Evolutionary conservation across 352 stramenopile species (phyloP), one percentile per base, ranked within the genome.

Genomic region (Phytophthora pluvialis): DNA sequence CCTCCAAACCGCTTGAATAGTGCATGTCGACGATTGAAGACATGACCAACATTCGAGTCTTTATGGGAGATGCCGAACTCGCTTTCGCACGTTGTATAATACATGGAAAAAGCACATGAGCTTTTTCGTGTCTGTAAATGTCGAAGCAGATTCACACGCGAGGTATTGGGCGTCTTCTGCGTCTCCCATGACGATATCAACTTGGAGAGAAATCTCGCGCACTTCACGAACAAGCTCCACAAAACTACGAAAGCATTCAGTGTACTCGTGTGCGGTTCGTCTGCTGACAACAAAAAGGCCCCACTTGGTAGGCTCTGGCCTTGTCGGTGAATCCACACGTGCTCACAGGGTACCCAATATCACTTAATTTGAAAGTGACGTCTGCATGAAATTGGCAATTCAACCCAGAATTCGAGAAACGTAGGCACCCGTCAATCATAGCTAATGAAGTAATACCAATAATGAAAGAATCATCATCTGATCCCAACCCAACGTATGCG

Each of bases 301-400:
- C 47, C 10, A 44, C 31, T 32, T 54, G 31, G 32, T 54, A 54
- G 8, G 47, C 31, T 26, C 47, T 43, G 10, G 47, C 43, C 18
- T 54, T 43, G 47, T 54, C 47, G 3, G 32, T 54, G 12, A 60
- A 60, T 3, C 52, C 52, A 12, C 29, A 60, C 2, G 28, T 49
- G 11, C 50, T 44, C 5, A 50, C 10, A n/a, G 39, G 39, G 6
- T 60, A 60, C 0, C 52, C 39, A 5, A 50, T 48, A 15, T 50
- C 52, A 28, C 52, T 60, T 3, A 60, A 3, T 43, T 60, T 60
- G 39, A 60, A 60, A 15, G 52, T 50, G 4, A 28, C 52, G 16
- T 42, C 52, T 21, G 52, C 47, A 35, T 42, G 28, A 33, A 50
- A 51, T 43, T 35, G 21, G 21, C 21, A 21, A 21, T 21, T 21